Evolutionary conservation across 139 green algal genomes (phyloP).

Genomic region (Chlorella sp.): DNA sequence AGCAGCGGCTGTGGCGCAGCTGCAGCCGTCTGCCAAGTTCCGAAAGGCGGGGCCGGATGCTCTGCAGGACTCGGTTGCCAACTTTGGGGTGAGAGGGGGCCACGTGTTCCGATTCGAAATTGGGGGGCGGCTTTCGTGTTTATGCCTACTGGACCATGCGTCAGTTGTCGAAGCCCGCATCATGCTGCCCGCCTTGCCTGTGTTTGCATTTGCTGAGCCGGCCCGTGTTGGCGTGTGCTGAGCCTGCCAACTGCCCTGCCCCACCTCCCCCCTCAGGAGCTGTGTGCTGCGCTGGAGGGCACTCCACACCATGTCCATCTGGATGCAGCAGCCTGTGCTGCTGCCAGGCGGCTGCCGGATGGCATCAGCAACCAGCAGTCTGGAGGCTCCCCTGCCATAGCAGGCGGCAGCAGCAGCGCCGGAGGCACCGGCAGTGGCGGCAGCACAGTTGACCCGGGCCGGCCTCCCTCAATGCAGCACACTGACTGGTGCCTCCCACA

Average conservation of each 20-base stretch:
- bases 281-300: background rate
- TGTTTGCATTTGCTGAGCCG: no score
- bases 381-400: background rate
- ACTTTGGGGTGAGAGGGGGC: background rate
- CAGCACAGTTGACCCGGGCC: no score
- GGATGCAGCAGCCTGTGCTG: background rate
- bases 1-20: background rate
- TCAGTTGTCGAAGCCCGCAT: no score
- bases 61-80: slow-evolving; percentile 1
- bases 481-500: background rate
- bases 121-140: background rate
- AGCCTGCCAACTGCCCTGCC: no score
- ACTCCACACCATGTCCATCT: background rate
- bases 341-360: background rate
- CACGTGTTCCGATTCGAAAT: no score
- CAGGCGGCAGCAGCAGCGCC: background rate
- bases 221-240: no score
- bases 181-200: no score
- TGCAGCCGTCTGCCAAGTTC: background rate
- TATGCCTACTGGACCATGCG: background rate
- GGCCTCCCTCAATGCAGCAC: background rate
- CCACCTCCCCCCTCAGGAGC: background rate
- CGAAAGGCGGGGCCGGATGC: slow-evolving; percentile 11
- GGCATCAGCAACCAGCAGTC: background rate
- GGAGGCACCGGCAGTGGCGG: background rate